Base-by-base conservation (phyloP, 2,329 filamentous ascomycete species). In the Daldinia sp. region DNA sequence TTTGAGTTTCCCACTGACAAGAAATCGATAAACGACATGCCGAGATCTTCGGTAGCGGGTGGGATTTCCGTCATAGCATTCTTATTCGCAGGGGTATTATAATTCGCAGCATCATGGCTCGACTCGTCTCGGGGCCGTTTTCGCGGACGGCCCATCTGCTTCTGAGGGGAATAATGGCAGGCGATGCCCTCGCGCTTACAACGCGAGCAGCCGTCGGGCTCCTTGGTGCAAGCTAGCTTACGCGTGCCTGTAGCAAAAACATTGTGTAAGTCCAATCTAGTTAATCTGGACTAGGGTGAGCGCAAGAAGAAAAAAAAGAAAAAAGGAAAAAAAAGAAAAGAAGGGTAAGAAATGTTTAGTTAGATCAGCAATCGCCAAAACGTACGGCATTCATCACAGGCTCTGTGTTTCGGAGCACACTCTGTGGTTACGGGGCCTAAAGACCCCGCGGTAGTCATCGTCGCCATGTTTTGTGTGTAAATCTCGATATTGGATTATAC, bases 321-420 rank as follows among this genome's bases (percentile, higher is more conserved):
- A n/a, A n/a, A n/a, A n/a, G n/a, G n/a, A n/a, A n/a, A n/a, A n/a
- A n/a, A n/a, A n/a, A n/a, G n/a, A n/a, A n/a, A n/a, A n/a, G n/a
- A n/a, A n/a, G n/a, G n/a, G n/a, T n/a, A n/a, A n/a, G n/a, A n/a
- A n/a, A n/a, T n/a, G n/a, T n/a, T n/a, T n/a, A n/a, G n/a, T 11
- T 29, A 29, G 41, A 19, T 50, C 29, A 50, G 25, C 21, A 6
- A 25, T 29, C 29, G 45, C 27, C 17, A 35, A 21, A 53, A 81
- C 85, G 76, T 81, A 90, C 87, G 82, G 76, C 87, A 90, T 74
- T 89, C 87, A 74, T 90, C 87, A 75, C 87, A 90, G 63, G 87
- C 87, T 48, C 86, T 82, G 65, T 85, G 85, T 71, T 86, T 89
- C 63, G 78, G 72, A 10, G 60, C 67, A 19, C 65, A 49, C 30